Conservation (phyloP, 768 basidiomycete genomes). For the Aureoboletus auriporus region DNA sequence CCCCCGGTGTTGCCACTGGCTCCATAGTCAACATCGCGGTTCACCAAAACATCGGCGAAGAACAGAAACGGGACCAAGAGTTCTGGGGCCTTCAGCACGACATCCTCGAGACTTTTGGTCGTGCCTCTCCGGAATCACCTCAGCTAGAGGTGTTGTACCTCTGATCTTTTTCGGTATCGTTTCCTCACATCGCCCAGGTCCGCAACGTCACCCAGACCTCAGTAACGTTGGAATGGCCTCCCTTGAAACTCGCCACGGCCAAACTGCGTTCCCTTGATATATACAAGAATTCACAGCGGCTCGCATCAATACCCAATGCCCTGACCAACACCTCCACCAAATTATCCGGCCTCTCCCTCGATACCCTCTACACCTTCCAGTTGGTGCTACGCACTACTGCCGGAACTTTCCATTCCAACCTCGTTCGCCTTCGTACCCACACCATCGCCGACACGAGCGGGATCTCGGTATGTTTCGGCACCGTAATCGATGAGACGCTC, state of each 20-base stretch:
- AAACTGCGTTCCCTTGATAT: constrained; percentile 88
- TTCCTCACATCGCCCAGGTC: constrained; percentile 42
- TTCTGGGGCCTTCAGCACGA: constrained; percentile 84
- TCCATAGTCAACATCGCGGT: constrained; percentile 98
- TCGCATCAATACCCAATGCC: constrained; percentile 82
- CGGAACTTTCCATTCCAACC: constrained; percentile 83
- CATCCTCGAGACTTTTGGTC: constrained; percentile 75
- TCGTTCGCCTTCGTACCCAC: constrained; percentile 83
- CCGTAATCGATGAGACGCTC: constrained; percentile 69
- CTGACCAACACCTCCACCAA: constrained; percentile 84
- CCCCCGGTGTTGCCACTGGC: constrained; percentile 87
- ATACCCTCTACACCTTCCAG: constrained; percentile 91
- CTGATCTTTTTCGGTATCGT: neutral
- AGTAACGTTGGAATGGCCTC: constrained; percentile 93
- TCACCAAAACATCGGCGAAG: constrained; percentile 80
- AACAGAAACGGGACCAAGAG: constrained; percentile 72
- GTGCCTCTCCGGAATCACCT: constrained; percentile 63
- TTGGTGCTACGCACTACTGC: constrained; percentile 90
- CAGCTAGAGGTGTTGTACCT: constrained; percentile 56
- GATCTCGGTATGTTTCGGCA: constrained; percentile 92
- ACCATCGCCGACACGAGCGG: constrained; percentile 95
- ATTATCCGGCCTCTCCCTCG: constrained; percentile 74
- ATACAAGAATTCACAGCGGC: constrained; percentile 85
- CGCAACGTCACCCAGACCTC: constrained; percentile 96
- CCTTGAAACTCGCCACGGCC: constrained; percentile 78